Evolutionary conservation across 139 green algal species (phyloP), one percentile per base, ranked within the genome.

Genomic region (Gonium pectorale): DNA sequence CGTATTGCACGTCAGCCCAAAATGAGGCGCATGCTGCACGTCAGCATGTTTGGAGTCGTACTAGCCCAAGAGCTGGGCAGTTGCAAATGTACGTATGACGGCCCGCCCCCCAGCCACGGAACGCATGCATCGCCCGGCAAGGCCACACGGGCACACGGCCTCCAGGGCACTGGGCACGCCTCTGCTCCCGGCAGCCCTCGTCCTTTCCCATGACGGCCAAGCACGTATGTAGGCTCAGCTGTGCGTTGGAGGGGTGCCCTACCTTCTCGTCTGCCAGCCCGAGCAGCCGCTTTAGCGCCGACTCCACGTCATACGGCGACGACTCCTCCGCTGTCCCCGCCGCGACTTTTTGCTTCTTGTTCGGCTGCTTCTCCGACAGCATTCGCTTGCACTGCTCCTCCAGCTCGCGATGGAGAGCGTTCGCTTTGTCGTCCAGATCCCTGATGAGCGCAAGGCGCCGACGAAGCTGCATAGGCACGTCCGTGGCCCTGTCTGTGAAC

Each of bases 391-490:
- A 90, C n/a, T 94, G 88, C 29, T 81, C 85, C n/a, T 95, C 89
- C 0, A 93, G 29, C 40, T 87, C 69, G 22, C 83, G 52, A 46
- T 95, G 90, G 22, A 96, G 80, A 9, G 49, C 8, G 1, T 62
- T 66, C 0, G 87, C 79, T 17, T 87, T 84, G 54, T 92, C 86
- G 52, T 96, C 94, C 33, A 96, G 79, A 82, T 96, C 93, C 3
- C 88, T 82, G 62, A 96, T 91, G 3, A 93, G 80, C 31, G 74
- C 79, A 52, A 96, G 94, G n/a, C 84, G 73, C 8, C 94, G 89
- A 19, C 88, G 46, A 41, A 96, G 84, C 73, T 96, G 87, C 13
- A 83, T 80, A 1, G 94, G 94, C 38, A 96, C 77, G 21, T 94
- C 90, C 0, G 87, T 44, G 2, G 92, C 87, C 54, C 87, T 77